These are phyloP conservation scores for Leccinum angustisporum DNA, from an alignment of 1,284 basidiomycete genomes.

Conservation along the genomic window DNA sequence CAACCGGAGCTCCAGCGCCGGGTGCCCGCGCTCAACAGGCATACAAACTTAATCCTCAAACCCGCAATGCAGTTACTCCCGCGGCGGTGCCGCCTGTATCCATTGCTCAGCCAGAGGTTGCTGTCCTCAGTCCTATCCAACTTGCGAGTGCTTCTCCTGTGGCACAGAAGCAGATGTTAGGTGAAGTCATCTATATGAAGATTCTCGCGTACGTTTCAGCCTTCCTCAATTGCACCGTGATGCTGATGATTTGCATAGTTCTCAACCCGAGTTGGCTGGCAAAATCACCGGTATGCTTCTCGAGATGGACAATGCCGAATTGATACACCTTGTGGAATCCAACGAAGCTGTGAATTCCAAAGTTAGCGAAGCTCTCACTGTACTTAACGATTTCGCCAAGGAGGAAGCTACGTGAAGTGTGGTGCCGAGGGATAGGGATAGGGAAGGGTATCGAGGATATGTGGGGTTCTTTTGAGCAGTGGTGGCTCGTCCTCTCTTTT, in stretches of 20 bases:
- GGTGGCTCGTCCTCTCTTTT: conserved; percentile 36
- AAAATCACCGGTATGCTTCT: conserved; percentile 98
- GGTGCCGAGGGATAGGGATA: background rate
- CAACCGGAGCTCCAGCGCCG: conserved; percentile 44
- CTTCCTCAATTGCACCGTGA: conserved; percentile 23
- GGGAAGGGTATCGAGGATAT: conserved; percentile 11
- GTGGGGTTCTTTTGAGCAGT: conserved; percentile 27
- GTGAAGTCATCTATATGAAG: conserved; percentile 90
- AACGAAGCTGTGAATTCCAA: conserved; percentile 82
- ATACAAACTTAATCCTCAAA: conserved; percentile 43
- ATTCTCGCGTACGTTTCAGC: conserved; percentile 66
- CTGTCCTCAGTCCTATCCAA: conserved; percentile 50
- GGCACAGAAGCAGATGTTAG: conserved; percentile 97
- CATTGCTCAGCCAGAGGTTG: conserved; percentile 43
- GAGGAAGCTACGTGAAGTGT: conserved; percentile 38
- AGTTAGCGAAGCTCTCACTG: conserved; percentile 84
- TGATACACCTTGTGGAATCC: conserved; percentile 82
- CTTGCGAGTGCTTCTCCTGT: conserved; percentile 76
- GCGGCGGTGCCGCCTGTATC: conserved; percentile 37
- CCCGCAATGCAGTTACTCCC: conserved; percentile 41
- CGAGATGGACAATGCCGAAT: conserved; percentile 95
- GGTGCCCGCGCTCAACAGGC: conserved; percentile 36
- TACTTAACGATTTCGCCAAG: conserved; percentile 76
- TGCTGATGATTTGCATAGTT: conserved; percentile 40
- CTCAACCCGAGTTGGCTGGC: conserved; percentile 86